phyloP scores from a whole-genome alignment of 306 rosid genomes.

The Betula pendula region DNA sequence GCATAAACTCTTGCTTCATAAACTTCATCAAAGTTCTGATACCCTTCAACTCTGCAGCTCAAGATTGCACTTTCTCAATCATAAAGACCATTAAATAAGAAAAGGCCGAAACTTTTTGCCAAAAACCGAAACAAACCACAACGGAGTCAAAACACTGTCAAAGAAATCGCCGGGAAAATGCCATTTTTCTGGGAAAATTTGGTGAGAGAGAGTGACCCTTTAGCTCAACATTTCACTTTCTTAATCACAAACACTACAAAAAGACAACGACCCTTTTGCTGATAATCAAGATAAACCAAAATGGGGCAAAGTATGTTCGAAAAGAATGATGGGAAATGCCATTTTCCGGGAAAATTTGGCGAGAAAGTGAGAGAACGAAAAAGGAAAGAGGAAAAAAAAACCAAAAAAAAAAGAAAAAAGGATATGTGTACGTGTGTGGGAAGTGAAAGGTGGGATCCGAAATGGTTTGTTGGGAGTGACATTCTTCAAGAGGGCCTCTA shows the following conservation, averaged over 20 bases:
- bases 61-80: conserved; percentile 5
- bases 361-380: conserved; percentile 19
- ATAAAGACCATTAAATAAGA: conserved; percentile 4
- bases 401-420: conserved; percentile 8
- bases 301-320: conserved; percentile 20
- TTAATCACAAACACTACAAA: conserved; percentile 16
- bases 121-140: conserved; percentile 17
- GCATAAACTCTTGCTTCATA: conserved; percentile 33
- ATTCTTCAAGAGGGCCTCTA: conserved; percentile 67
- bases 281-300: conserved; percentile 17
- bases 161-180: conserved; percentile 20
- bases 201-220: background rate
- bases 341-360: conserved; percentile 17
- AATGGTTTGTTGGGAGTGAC: conserved; percentile 48
- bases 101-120: conserved; percentile 17
- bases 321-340: conserved; percentile 25
- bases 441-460: conserved; percentile 48
- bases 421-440: conserved; percentile 27
- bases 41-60: conserved; percentile 13
- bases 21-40: conserved; percentile 29
- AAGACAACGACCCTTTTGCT: conserved; percentile 26
- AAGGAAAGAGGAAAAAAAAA: background rate
- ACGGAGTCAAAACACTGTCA: conserved; percentile 17
- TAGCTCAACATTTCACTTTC: conserved; percentile 10
- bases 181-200: conserved; percentile 2